Base-by-base conservation (phyloP, 1,139 yeast species). In the Suhomyces atakaporum region DNA sequence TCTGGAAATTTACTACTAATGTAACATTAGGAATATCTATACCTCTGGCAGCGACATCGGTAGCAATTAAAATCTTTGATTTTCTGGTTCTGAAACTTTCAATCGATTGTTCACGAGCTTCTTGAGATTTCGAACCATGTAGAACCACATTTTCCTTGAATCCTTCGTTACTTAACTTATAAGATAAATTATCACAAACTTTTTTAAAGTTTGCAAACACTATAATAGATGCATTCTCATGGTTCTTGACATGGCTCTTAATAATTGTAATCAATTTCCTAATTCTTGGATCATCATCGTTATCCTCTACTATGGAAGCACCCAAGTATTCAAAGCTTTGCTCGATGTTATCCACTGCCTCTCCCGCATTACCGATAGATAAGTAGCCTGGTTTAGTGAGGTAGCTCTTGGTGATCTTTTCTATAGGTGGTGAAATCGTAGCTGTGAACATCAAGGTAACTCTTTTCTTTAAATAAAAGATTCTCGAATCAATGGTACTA, bases 41-140 rank as follows among this genome's bases (percentile, higher is more conserved):
- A 53, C 98, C 97, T 66, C 97, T 81, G 3, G 97, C 97, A 46
- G 92, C 95, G 38, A 92, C 97, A 63, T 90, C 96, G 2, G 96
- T 87, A 30, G 95, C 84, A 33, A 90, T 76, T 38, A 90, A 69
- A 27, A 90, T 68, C 36, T 79, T 80, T 1, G 79, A 77, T 19
- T 69, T 65, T 19, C 88, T 86, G 9, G 69, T 55, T 37, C 81
- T 74, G 56, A 92, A 77, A 26, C 79, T 77, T 13, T 69, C 67
- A 29, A 92, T 70, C 0, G 96, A 84, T n/a, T 63, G 61, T 54
- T 92, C 97, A 60, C 98, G 77, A 50, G 82, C 81, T n/a, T 79
- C 87, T 60, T 92, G 98, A 0, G 84, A 73, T 53, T 85, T 85
- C 2, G 92, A 83, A 11, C 97, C 97, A 58, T 92, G 97, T 49